Evolutionary conservation across 768 basidiomycete genomes (phyloP).

Genomic region (Suillus decipiens): DNA sequence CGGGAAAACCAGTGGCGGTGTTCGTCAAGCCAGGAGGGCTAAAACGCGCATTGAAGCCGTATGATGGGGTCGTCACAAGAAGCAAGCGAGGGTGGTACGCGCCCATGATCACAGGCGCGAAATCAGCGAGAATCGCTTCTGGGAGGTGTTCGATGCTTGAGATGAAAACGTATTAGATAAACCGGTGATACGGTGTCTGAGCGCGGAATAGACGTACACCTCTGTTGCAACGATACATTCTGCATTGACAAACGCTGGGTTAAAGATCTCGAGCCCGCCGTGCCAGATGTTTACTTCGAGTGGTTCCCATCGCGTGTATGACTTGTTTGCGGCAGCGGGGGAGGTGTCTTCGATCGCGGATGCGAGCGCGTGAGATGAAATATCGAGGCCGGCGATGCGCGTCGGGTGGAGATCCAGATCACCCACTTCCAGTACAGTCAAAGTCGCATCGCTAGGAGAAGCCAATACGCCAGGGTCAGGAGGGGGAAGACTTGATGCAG

Average conservation of each 20-base stretch:
- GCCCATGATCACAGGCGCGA: conserved; percentile 74
- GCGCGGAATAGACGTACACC: conserved; percentile 56
- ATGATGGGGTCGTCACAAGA: conserved; percentile 84
- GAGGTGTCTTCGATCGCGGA: conserved; percentile 52
- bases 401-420: conserved; percentile 52
- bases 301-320: conserved; percentile 65
- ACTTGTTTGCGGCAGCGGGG: conserved; percentile 37
- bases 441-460: conserved; percentile 41
- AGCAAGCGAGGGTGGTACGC: conserved; percentile 73
- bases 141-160: conserved; percentile 79
- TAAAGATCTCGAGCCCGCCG: conserved; percentile 69
- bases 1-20: conserved; percentile 51
- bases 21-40: conserved; percentile 50
- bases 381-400: conserved; percentile 69
- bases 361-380: conserved; percentile 52
- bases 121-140: conserved; percentile 54
- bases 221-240: conserved; percentile 80
- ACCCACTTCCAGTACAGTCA: conserved; percentile 10
- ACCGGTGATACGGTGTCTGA: not conserved
- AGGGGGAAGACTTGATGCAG: conserved; percentile 67
- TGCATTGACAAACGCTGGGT: conserved; percentile 60
- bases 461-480: conserved; percentile 26
- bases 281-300: conserved; percentile 70
- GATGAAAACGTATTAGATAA: conserved; percentile 3
- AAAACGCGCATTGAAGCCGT: conserved; percentile 79